Percentiles rank a stretch among this genome's conserved stretches.
Evolutionary conservation across 768 basidiomycete species (phyloP).

Genomic region (Leccinellum albellum): DNA sequence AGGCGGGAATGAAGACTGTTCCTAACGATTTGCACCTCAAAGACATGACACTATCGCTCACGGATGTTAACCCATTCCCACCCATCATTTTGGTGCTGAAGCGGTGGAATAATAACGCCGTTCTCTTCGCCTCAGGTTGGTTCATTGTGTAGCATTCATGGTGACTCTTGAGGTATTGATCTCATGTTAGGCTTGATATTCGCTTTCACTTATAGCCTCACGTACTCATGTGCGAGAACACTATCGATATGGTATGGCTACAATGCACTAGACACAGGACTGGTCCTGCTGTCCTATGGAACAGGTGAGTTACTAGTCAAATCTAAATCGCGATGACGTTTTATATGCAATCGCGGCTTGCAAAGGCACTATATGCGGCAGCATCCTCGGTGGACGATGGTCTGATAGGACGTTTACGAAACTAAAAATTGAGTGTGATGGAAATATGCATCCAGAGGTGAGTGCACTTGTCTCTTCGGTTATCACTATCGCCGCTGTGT

Average conservation of each 20-base stretch:
- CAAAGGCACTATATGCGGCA: constrained; percentile 49
- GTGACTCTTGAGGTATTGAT: background rate
- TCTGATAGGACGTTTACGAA: constrained; percentile 45
- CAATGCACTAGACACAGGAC: constrained; percentile 65
- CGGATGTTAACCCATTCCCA: constrained; percentile 69
- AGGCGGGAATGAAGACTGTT: constrained; percentile 3
- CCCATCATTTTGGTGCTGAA: constrained; percentile 57
- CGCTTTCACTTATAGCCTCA: constrained; percentile 63
- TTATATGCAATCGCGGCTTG: background rate
- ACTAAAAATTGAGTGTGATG: constrained; percentile 42
- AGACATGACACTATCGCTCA: constrained; percentile 52
- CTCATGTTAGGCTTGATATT: constrained; percentile 58
- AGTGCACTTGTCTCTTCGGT: constrained; percentile 4
- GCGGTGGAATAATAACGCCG: constrained; percentile 62
- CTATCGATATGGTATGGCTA: constrained; percentile 63
- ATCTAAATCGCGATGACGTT: background rate
- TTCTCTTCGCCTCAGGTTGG: constrained; percentile 39
- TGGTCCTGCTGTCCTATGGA: constrained; percentile 74
- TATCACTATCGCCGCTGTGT: background rate
- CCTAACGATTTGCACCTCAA: constrained; percentile 7
- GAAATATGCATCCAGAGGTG: constrained; percentile 59
- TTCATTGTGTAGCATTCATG: background rate
- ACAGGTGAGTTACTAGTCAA: constrained; percentile 40
- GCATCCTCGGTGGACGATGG: constrained; percentile 56
- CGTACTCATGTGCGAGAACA: constrained; percentile 73